Base-by-base conservation (phyloP, 1,284 basidiomycete species). In the Quambalaria eucalypti region DNA sequence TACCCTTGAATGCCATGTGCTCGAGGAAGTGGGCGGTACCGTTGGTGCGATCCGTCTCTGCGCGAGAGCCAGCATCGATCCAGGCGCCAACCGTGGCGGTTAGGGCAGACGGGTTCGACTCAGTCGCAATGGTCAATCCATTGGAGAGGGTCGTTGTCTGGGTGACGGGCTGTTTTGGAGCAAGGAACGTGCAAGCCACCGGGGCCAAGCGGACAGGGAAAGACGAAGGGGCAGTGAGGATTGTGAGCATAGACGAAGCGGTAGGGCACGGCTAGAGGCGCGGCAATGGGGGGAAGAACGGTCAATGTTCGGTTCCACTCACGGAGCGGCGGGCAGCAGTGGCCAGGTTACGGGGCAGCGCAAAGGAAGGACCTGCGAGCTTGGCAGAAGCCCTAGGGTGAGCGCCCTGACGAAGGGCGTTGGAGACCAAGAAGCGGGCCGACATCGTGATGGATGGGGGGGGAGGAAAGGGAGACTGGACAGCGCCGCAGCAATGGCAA, bases 1-100 rank as follows among this genome's bases (percentile, higher is more conserved):
- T 62, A 73, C 71, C 73, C 72, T 79, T 79, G 76, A 79, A 79
- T 29, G 78, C 95, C 87, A 95, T 90, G 76, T 95, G 90, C 79
- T 98, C 95, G 58, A 98, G 83, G 82, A 99, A 99, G 80, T 98
- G 95, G 51, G 95, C 95, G 7, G 91, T 95, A 53, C 95, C 93
- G 72, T 88, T 95, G 52, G 87, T 95, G 77, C 84, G 84, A 78
- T 88, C 85, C 51, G 87, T 93, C 82, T 99, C 95, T 60, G 90
- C 91, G 60, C 95, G 84, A 61, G 90, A 93, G 65, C 95, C 95
- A 59, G 93, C 92, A 76, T 97, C 93, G 74, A 98, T 95, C 92
- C 92, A 99, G 56, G 97, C 87, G 69, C 95, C 95, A 47, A 98
- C 91, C 29, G 93, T 98, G 16, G 93, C 93, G 12, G 93, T 97